phyloP scores from a whole-genome alignment of 2,329 filamentous ascomycete species.

The Hymenoscyphus scutula region DNA sequence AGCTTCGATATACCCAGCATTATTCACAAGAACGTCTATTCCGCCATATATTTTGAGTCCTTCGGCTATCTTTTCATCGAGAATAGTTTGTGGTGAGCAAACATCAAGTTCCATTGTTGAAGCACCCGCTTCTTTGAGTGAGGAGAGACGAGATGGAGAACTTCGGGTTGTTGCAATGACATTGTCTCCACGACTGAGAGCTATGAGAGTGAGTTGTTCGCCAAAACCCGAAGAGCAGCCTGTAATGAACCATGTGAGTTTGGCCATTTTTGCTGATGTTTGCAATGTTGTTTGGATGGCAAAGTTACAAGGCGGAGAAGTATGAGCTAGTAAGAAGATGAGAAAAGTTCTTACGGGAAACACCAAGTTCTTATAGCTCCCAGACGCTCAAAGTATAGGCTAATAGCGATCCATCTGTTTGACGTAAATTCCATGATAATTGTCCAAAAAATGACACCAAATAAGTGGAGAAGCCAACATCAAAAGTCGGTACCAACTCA shows the following conservation, averaged over 20 bases:
- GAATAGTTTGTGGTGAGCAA: constrained; percentile 39
- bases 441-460: no score
- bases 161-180: constrained; percentile 49
- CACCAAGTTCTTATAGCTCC: no score
- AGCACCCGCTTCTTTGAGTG: constrained; percentile 45
- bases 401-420: no score
- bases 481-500: no score
- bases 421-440: no score
- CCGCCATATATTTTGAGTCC: constrained; percentile 32
- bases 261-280: constrained; percentile 10
- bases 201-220: constrained; percentile 29
- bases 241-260: constrained; percentile 24
- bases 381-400: no score
- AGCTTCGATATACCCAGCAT: constrained; percentile 34
- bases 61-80: constrained; percentile 39
- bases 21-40: constrained; percentile 40
- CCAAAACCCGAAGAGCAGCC: constrained; percentile 25
- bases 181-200: constrained; percentile 43
- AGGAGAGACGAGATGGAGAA: constrained; percentile 24
- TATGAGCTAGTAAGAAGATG: no score
- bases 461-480: no score
- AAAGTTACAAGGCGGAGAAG: no score
- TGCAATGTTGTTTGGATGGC: no score
- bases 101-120: constrained; percentile 45
- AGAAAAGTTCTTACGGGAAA: no score